A percentile compares a stretch with the other conserved stretches of the same genome.
phyloP scores from a whole-genome alignment of 140 eudicot species.

The Stevia rebaudiana region DNA sequence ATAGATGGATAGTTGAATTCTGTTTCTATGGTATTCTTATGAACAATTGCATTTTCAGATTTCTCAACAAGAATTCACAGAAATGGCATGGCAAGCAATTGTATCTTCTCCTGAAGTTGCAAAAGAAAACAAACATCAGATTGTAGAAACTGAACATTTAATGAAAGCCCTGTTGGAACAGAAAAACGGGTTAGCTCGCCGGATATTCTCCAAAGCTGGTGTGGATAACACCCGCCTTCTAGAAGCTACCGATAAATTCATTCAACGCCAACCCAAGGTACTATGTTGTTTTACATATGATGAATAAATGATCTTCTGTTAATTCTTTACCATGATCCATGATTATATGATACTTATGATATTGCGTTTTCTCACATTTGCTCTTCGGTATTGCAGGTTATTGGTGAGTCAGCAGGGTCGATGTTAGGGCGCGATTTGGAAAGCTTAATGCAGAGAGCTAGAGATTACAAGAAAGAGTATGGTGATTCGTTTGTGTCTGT shows the following conservation, averaged over 20 bases:
- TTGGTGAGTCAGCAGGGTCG: conserved; percentile 84
- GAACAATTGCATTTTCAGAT: conserved; percentile 41
- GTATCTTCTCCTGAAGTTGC: conserved; percentile 94
- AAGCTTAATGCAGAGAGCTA: conserved; percentile 69
- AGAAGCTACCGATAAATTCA: conserved; percentile 84
- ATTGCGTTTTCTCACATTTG: not conserved
- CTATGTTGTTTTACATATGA: not conserved
- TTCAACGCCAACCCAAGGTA: conserved; percentile 95
- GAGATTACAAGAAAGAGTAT: conserved; percentile 82
- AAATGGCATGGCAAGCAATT: conserved; percentile 98
- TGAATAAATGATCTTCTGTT: not conserved
- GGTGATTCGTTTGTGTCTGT: conserved; percentile 91
- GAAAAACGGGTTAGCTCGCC: conserved; percentile 86
- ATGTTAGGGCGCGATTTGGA: conserved; percentile 95
- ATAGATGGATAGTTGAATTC: no score
- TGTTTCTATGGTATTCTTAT: conserved; percentile 2
- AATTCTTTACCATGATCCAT: not conserved
- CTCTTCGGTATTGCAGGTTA: conserved; percentile 43
- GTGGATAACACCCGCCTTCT: conserved; percentile 86
- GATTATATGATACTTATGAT: not conserved
- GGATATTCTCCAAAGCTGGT: conserved; percentile 87
- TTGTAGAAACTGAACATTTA: conserved; percentile 92
- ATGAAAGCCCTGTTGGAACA: conserved; percentile 91
- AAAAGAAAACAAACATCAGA: conserved; percentile 90
- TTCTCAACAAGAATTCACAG: conserved; percentile 88